phyloP scores from a whole-genome alignment of 257 asterid species.

The Buddleja alternifolia region DNA sequence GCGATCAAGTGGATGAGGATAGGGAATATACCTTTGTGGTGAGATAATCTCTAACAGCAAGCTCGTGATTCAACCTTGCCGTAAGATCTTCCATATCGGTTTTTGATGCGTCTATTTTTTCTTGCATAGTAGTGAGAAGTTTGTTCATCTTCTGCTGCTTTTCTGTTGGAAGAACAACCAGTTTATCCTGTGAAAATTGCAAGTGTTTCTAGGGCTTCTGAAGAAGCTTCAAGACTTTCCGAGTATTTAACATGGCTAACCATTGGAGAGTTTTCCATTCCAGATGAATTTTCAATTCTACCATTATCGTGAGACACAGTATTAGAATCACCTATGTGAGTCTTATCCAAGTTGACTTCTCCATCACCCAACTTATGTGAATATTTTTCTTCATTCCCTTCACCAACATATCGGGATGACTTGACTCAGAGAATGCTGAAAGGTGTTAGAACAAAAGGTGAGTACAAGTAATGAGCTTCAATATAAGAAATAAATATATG shows the following conservation, averaged over 20 bases:
- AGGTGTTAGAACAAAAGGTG: slow-evolving; percentile 17
- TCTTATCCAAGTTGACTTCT: no score
- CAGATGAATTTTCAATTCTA: slow-evolving; percentile 26
- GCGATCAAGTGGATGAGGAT: neutral
- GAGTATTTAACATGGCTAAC: slow-evolving; percentile 24
- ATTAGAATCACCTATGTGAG: slow-evolving; percentile 6
- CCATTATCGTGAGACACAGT: neutral
- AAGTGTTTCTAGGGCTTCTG: slow-evolving; percentile 30
- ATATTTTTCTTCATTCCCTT: slow-evolving; percentile 29
- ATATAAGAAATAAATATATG: neutral
- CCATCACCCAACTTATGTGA: no score
- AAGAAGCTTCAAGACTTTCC: slow-evolving; percentile 42
- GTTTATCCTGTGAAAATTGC: no score
- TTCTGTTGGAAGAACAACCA: slow-evolving; percentile 50
- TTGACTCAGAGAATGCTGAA: slow-evolving; percentile 62
- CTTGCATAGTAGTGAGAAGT: slow-evolving; percentile 44
- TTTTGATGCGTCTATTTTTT: slow-evolving; percentile 47
- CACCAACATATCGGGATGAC: slow-evolving; percentile 31
- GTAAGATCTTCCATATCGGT: slow-evolving; percentile 59
- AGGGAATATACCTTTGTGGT: slow-evolving; percentile 52
- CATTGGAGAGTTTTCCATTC: slow-evolving; percentile 9
- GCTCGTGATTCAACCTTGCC: slow-evolving; percentile 61
- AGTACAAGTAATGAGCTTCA: slow-evolving; percentile 17
- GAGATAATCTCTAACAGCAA: slow-evolving; percentile 56
- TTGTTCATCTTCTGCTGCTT: slow-evolving; percentile 53